Conservation (phyloP, 2,329 filamentous ascomycete species). For the Orbilia quercus region DNA sequence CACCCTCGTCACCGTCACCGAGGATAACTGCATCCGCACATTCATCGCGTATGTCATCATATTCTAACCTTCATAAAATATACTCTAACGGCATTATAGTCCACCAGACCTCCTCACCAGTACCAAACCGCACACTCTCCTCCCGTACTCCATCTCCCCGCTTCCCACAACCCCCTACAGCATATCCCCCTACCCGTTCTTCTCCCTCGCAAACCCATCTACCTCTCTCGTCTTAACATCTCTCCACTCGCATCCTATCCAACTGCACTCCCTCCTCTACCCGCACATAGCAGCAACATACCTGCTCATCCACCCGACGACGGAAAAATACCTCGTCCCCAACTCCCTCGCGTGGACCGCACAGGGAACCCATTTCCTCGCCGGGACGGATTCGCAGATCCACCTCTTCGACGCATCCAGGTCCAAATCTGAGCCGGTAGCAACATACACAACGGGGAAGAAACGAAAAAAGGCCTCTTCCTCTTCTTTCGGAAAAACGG, state of each 20-base stretch:
- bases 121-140: constrained; percentile 60
- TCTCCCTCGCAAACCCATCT: constrained; percentile 63
- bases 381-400: constrained; percentile 64
- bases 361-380: constrained; percentile 64
- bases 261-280: constrained; percentile 65
- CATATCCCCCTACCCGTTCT: constrained; percentile 65
- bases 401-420: constrained; percentile 65
- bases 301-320: constrained; percentile 64
- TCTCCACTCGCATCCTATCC: constrained; percentile 65
- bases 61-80: neutral
- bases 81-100: constrained; percentile 29
- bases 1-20: constrained; percentile 65
- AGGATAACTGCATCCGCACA: constrained; percentile 63
- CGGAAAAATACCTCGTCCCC: constrained; percentile 65
- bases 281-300: constrained; percentile 64
- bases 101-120: constrained; percentile 62
- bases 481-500: neutral
- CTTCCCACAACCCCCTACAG: constrained; percentile 64
- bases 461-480: constrained; percentile 43
- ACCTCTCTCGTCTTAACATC: constrained; percentile 65
- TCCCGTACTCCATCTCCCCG: constrained; percentile 62
- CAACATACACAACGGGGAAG: constrained; percentile 62
- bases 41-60: constrained; percentile 63
- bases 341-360: constrained; percentile 64
- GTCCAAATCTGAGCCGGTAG: constrained; percentile 60